These are phyloP conservation scores for Cyclotella choctawhatcheeana DNA, from an alignment of 108 stramenopile species.

Conservation along the genomic window DNA sequence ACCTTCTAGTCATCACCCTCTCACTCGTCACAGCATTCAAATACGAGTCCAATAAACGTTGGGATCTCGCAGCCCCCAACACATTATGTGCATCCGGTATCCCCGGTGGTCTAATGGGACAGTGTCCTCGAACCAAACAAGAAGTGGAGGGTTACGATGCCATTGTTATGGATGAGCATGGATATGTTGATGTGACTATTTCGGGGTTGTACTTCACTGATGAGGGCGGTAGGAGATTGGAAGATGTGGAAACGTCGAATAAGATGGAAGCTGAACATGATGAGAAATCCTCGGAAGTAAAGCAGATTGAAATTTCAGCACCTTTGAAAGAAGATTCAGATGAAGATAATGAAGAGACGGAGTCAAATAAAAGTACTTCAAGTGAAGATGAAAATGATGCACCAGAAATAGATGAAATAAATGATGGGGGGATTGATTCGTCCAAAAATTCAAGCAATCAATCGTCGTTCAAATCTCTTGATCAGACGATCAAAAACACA, in stretches of 20 bases:
- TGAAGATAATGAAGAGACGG: background rate
- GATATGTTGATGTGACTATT: slow-evolving; percentile 35
- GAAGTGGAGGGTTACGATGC: slow-evolving; percentile 30
- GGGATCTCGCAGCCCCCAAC: slow-evolving; percentile 15
- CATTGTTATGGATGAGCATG: slow-evolving; percentile 38
- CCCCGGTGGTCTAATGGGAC: slow-evolving; percentile 18
- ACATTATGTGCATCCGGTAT: slow-evolving; percentile 25
- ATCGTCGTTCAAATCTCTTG: too few relatives aligned
- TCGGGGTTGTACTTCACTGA: slow-evolving; percentile 21
- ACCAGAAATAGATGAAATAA: background rate
- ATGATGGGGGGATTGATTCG: background rate
- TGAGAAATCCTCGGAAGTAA: background rate
- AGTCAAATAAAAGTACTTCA: background rate
- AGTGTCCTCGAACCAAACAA: slow-evolving; percentile 19
- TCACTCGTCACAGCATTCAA: slow-evolving; percentile 22
- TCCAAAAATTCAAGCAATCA: too few relatives aligned
- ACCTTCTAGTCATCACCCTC: background rate
- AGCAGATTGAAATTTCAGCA: too few relatives aligned
- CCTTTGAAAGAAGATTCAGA: too few relatives aligned
- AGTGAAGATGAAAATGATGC: background rate
- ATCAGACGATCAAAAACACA: background rate
- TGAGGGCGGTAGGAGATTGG: background rate
- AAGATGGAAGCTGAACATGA: background rate
- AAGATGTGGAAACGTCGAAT: background rate
- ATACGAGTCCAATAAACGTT: slow-evolving; percentile 22